Base-by-base conservation (phyloP, 2,329 filamentous ascomycete genomes). In the Hymenoscyphus linearis region DNA sequence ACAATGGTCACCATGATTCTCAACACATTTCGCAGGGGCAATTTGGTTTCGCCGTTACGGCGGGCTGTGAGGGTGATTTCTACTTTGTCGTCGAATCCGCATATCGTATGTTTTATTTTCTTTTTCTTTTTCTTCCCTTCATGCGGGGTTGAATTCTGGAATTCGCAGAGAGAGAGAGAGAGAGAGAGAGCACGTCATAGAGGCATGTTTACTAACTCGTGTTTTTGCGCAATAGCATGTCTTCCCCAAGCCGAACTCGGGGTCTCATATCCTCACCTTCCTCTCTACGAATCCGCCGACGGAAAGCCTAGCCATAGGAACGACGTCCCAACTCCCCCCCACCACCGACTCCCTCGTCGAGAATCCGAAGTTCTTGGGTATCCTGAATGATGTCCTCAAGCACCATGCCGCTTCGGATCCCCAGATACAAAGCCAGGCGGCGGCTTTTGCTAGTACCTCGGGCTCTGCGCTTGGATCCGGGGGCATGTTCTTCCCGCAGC, bases 331-430 rank as follows among this genome's bases (percentile, higher is more conserved):
- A 16, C 64, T 87, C n/a, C 85, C 85, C 1, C 85, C 85, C 0
- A 86, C 83, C 0, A 84, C 86, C 3, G 74, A 76, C 44, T 81
- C 83, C 25, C 86, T 89, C 69, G 75, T 72, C 25, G 80, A 83
- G 68, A 89, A 89, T 70, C 78, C 74, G 10, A 73, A 75, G 25
- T 89, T 89, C 70, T 70, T 85, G n/a, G 69, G 75, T 10, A 82
- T 88, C 57, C 77, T 88, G 25, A 79, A 85, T 68, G 75, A 82
- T 16, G 83, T 87, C 1, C 76, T 88, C 22, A 71, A 74, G 2
- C 75, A 81, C 59, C 75, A 87, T 64, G 85, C 84, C 2, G 76
- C 80, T 52, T 66, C 79, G n/a, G 86, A 88, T 61, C 80, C 82
- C 4, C 76, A 76, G 35, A 75, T 88, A 0, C 73, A 77, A 61